Conservation (phyloP, 2,329 filamentous ascomycete species). For the Arthroderma sp. region DNA sequence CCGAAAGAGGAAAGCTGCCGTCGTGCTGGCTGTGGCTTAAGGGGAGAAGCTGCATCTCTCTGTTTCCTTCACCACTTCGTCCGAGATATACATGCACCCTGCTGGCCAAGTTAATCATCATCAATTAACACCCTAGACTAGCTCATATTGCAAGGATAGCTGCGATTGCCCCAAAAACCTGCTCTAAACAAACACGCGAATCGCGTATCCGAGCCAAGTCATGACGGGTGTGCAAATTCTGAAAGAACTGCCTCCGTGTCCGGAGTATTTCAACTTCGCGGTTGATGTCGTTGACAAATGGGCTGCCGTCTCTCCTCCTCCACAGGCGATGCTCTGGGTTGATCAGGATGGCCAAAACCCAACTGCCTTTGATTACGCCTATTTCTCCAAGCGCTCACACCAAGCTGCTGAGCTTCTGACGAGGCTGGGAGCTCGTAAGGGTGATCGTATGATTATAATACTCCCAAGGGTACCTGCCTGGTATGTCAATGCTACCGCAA, state of each 20-base stretch:
- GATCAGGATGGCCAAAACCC: conserved; percentile 19
- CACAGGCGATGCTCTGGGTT: conserved; percentile 27
- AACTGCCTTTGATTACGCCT: conserved; percentile 20
- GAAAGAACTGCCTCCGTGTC: conserved; percentile 5
- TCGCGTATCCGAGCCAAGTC: no score
- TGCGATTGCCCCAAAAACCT: no score
- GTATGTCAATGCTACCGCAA: conserved; percentile 1
- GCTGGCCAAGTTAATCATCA: no score
- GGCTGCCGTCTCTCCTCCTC: conserved; percentile 18
- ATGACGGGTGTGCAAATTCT: not conserved
- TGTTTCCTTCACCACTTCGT: no score
- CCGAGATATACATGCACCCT: no score
- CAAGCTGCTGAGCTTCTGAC: conserved; percentile 23
- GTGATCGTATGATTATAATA: conserved; percentile 26
- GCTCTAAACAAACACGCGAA: no score
- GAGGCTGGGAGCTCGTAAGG: conserved; percentile 19
- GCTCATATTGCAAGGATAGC: no score
- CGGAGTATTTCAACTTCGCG: conserved; percentile 28
- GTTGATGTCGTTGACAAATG: conserved; percentile 29
- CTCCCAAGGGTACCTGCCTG: conserved; percentile 25
- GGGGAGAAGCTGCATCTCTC: no score
- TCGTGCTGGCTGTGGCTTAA: no score
- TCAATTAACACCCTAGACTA: no score
- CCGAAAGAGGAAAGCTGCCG: no score
- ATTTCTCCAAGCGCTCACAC: conserved; percentile 26